Conservation (phyloP, 1,284 basidiomycete genomes). For the Kwoniella shivajii region DNA sequence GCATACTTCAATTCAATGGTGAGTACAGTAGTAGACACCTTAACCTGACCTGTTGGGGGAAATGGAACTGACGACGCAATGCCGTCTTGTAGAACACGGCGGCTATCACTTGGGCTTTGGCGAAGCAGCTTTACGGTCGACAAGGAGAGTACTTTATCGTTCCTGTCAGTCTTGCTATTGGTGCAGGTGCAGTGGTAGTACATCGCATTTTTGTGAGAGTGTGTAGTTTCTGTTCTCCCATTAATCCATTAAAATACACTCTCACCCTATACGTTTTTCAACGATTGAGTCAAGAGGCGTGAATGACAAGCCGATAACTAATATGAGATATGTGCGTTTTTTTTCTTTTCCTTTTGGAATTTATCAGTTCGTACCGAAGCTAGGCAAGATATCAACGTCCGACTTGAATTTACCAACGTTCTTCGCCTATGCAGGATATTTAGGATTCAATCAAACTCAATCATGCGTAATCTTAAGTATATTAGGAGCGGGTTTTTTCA, state of each 20-base stretch:
- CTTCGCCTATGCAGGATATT: constrained; percentile 19
- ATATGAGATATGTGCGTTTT: no score
- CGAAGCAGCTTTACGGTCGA: constrained; percentile 18
- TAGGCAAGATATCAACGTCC: constrained; percentile 11
- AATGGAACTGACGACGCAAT: no score
- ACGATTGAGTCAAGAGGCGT: no score
- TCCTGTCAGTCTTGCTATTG: constrained; percentile 21
- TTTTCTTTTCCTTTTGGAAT: background rate
- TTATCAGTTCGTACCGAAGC: constrained; percentile 10
- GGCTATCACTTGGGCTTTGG: constrained; percentile 27
- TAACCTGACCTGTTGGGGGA: no score
- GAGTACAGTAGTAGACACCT: background rate
- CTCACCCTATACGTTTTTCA: no score
- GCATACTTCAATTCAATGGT: constrained; percentile 15
- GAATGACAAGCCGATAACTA: no score
- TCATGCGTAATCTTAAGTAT: constrained; percentile 24
- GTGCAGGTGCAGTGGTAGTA: constrained; percentile 17
- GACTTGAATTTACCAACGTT: constrained; percentile 24
- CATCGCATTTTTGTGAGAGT: constrained; percentile 14
- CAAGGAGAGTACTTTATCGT: constrained; percentile 18
- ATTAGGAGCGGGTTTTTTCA: constrained; percentile 29
- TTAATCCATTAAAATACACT: no score
- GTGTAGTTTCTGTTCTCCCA: background rate
- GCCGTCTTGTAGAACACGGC: background rate
- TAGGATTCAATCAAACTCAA: constrained; percentile 23